Evolutionary conservation across 192 early-diverging fungal genomes (phyloP).

Genomic region (Coemansia sp.): DNA sequence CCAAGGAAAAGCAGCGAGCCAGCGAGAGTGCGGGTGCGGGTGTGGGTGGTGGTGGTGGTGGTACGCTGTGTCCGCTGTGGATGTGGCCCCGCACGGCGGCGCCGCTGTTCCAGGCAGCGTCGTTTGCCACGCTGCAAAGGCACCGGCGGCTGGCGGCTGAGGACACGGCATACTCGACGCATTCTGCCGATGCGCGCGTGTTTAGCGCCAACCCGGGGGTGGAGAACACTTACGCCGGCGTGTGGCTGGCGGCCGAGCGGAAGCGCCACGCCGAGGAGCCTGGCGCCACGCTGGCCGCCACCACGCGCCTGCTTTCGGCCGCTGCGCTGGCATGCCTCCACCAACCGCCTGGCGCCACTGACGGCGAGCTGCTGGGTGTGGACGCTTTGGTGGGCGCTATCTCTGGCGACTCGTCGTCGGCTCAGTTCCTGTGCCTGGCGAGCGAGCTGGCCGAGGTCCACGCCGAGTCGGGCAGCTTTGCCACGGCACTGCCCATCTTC

Average conservation of each 20-base stretch:
- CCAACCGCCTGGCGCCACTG: neutral
- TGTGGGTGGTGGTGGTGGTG: no score
- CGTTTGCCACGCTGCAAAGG: constrained; percentile 26
- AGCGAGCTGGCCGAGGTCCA: constrained; percentile 22
- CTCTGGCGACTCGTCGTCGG: neutral
- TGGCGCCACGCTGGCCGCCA: neutral
- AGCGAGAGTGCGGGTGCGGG: neutral
- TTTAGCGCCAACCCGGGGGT: constrained; percentile 41
- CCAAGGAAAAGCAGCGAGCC: neutral
- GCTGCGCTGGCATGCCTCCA: constrained; percentile 13
- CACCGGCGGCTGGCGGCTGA: constrained; percentile 7
- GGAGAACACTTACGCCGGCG: constrained; percentile 31
- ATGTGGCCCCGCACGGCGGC: constrained; percentile 35
- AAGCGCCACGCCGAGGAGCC: neutral
- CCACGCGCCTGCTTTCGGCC: neutral
- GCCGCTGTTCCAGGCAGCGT: constrained; percentile 20
- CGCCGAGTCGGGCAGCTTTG: neutral
- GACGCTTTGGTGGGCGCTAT: neutral
- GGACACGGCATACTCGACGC: constrained; percentile 1
- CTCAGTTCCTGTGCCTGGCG: constrained; percentile 9
- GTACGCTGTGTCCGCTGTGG: constrained; percentile 26
- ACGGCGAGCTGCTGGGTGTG: neutral
- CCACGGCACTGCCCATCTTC: constrained; percentile 20
- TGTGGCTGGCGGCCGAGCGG: constrained; percentile 29
- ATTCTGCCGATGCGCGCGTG: neutral